Conservation (phyloP, 805 yeast genomes). For the Candida pseudofarinosa region DNA sequence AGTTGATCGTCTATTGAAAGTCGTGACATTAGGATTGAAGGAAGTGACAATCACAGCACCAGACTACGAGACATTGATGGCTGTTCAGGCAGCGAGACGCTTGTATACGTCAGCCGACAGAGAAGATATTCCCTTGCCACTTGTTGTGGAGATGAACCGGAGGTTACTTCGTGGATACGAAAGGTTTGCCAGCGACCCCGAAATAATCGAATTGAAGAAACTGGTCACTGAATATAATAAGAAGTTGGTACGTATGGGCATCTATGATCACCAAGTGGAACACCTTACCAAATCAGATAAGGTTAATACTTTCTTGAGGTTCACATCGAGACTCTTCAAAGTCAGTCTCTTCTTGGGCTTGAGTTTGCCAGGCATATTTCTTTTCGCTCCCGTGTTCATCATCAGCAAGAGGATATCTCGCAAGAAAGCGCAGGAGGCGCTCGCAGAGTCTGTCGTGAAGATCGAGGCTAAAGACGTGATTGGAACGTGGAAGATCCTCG, state of each 20-base stretch:
- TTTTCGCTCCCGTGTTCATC: slow-evolving; percentile 39
- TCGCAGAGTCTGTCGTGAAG: slow-evolving; percentile 36
- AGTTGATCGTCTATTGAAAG: slow-evolving; percentile 24
- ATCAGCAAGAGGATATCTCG: slow-evolving; percentile 29
- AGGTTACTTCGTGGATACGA: slow-evolving; percentile 35
- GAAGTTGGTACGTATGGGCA: slow-evolving; percentile 26
- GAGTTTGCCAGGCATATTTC: slow-evolving; percentile 33
- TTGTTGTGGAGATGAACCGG: slow-evolving; percentile 41
- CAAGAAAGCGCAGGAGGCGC: slow-evolving; percentile 34
- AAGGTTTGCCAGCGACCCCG: slow-evolving; percentile 29
- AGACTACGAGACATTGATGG: slow-evolving; percentile 41
- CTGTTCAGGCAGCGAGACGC: slow-evolving; percentile 40
- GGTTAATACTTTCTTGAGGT: slow-evolving; percentile 17
- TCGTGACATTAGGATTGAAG: slow-evolving; percentile 29
- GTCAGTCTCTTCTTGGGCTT: slow-evolving; percentile 28
- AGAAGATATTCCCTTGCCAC: slow-evolving; percentile 33
- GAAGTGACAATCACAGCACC: slow-evolving; percentile 39
- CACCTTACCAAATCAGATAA: slow-evolving; percentile 20
- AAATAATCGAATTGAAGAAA: slow-evolving; percentile 25
- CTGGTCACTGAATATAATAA: slow-evolving; percentile 32
- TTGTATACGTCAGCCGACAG: slow-evolving; percentile 33
- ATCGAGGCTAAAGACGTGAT: slow-evolving; percentile 40
- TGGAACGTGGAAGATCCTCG: slow-evolving; percentile 41
- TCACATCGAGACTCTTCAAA: slow-evolving; percentile 22
- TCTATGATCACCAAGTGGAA: slow-evolving; percentile 41